Percentiles rank a stretch among this genome's conserved stretches.
Conservation (phyloP, 352 stramenopile species). For the Phytopythium vexans region DNA sequence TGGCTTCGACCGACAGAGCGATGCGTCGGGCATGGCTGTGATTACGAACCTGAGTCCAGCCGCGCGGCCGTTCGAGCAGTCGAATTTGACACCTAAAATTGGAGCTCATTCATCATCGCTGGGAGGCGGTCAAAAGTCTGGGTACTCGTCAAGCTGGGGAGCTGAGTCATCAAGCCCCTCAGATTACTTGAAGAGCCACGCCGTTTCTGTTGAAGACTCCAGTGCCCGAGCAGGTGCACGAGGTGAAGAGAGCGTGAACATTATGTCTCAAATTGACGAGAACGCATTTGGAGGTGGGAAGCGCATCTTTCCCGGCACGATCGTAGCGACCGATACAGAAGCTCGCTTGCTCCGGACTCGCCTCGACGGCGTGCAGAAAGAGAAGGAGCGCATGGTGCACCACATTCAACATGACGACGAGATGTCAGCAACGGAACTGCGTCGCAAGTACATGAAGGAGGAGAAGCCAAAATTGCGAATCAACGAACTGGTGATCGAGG, state of each 20-base stretch:
- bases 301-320: conserved; percentile 60
- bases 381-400: conserved; percentile 64
- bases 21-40: conserved; percentile 62
- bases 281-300: conserved; percentile 70
- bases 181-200: no score
- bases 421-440: conserved; percentile 53
- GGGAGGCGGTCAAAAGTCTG: no score
- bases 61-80: not conserved
- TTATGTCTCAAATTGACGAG: conserved; percentile 77
- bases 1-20: conserved; percentile 55
- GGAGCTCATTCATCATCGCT: no score
- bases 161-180: not conserved
- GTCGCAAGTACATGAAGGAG: conserved; percentile 41
- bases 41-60: conserved; percentile 65
- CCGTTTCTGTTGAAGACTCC: not conserved
- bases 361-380: conserved; percentile 71
- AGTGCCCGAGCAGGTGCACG: not conserved
- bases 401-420: conserved; percentile 40
- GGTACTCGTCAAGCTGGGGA: no score
- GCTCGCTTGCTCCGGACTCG: conserved; percentile 73
- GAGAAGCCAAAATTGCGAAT: conserved; percentile 61
- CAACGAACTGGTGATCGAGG: conserved; percentile 84
- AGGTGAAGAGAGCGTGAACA: conserved; percentile 24
- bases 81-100: no score
- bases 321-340: conserved; percentile 75